phyloP scores from a whole-genome alignment of 352 stramenopile species.

The Globisporangium paroecandrum region DNA sequence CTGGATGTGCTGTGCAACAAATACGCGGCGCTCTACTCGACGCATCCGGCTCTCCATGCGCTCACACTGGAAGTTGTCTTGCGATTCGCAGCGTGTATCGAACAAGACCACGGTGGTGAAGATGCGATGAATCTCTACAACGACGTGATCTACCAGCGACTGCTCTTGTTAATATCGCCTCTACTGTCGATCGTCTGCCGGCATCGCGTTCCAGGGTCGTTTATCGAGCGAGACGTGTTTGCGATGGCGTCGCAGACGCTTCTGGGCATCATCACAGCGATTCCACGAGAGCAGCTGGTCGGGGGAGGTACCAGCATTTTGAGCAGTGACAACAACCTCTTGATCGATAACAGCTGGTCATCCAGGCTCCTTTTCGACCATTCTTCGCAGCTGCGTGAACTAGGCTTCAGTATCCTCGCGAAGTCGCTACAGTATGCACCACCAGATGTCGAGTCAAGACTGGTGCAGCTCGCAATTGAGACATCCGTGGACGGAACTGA shows the following conservation, averaged over 20 bases:
- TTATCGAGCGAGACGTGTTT: conserved; percentile 41
- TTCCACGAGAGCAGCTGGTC: conserved; percentile 24
- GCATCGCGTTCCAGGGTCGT: conserved; percentile 55
- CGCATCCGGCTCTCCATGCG: conserved; percentile 37
- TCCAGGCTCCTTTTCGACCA: conserved; percentile 62
- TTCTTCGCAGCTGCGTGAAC: conserved; percentile 36
- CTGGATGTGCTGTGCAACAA: conserved; percentile 43
- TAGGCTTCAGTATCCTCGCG: conserved; percentile 37
- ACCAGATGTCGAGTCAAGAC: background rate
- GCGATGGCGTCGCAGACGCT: conserved; percentile 37
- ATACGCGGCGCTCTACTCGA: conserved; percentile 40
- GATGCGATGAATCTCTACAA: conserved; percentile 10
- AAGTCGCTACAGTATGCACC: conserved; percentile 1
- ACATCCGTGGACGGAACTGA: conserved; percentile 48
- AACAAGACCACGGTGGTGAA: background rate
- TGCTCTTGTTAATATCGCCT: conserved; percentile 36
- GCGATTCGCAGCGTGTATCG: conserved; percentile 20
- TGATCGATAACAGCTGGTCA: conserved; percentile 46
- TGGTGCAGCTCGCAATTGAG: conserved; percentile 47
- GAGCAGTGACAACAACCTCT: conserved; percentile 31
- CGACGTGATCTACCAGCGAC: conserved; percentile 31
- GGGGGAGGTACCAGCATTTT: conserved; percentile 21
- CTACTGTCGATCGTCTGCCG: conserved; percentile 45
- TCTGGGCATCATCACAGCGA: conserved; percentile 22
- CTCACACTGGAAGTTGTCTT: conserved; percentile 43